Conservation (phyloP, 306 rosid species). For the Vigna unguiculata region DNA sequence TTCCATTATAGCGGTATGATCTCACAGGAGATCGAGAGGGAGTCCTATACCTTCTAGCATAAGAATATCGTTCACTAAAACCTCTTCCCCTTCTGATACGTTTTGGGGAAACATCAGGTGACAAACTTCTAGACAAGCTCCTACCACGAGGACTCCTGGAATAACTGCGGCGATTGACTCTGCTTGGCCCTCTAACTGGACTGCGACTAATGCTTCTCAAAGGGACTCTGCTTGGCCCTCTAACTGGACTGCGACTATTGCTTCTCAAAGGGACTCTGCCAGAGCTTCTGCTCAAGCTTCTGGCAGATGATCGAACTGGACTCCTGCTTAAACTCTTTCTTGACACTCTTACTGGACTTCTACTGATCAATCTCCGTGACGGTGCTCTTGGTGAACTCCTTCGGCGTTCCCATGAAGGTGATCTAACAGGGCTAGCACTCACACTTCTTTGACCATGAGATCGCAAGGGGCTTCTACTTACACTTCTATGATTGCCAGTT, state of each 20-base stretch:
- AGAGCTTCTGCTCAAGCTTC: conserved; percentile 86
- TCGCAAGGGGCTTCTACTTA: conserved; percentile 58
- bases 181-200: conserved; percentile 63
- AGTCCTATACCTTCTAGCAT: conserved; percentile 90
- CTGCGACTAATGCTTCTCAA: conserved; percentile 72
- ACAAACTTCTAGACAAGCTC: conserved; percentile 84
- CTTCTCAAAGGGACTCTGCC: conserved; percentile 73
- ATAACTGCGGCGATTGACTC: conserved; percentile 73
- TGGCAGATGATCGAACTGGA: conserved; percentile 71
- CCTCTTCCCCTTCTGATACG: conserved; percentile 96
- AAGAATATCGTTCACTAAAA: conserved; percentile 91
- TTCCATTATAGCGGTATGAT: conserved; percentile 80
- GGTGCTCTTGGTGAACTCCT: conserved; percentile 68
- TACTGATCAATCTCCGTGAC: conserved; percentile 57
- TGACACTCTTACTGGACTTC: conserved; percentile 71
- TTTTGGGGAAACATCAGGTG: conserved; percentile 86
- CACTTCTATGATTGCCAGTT: conserved; percentile 50
- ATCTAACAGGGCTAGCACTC: conserved; percentile 51
- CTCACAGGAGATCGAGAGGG: conserved; percentile 90
- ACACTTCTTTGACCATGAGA: conserved; percentile 44
- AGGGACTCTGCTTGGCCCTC: conserved; percentile 62
- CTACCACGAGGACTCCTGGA: conserved; percentile 85
- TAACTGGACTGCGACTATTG: conserved; percentile 72
- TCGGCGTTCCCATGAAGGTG: conserved; percentile 49
- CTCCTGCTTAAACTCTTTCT: conserved; percentile 70